These are phyloP conservation scores for Penicillium corylophilum DNA, from an alignment of 2,329 filamentous ascomycete species.

Conservation along the genomic window DNA sequence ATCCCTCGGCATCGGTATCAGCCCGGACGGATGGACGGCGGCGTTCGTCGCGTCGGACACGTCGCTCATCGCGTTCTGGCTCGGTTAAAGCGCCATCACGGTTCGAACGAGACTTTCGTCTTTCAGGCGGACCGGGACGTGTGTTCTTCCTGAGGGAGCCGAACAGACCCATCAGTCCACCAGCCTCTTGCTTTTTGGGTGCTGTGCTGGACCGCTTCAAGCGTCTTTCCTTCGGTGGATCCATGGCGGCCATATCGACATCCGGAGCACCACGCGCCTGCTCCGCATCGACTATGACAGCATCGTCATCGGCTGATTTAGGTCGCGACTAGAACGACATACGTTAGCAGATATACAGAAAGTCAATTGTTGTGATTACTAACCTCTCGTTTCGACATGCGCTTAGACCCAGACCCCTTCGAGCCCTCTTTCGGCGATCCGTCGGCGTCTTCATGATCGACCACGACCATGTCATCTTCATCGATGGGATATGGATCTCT, in stretches of 20 bases:
- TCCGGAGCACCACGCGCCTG: slow-evolving; percentile 47
- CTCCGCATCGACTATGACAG: slow-evolving; percentile 55
- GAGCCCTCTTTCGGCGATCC: slow-evolving; percentile 33
- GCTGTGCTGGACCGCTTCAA: slow-evolving; percentile 62
- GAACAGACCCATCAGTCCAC: slow-evolving; percentile 63
- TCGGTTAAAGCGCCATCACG: slow-evolving; percentile 40
- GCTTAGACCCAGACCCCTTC: slow-evolving; percentile 35
- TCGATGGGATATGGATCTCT: slow-evolving; percentile 63
- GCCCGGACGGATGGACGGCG: slow-evolving; percentile 42
- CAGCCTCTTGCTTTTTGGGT: slow-evolving; percentile 58
- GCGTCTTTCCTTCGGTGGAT: slow-evolving; percentile 51
- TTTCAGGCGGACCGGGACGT: slow-evolving; percentile 35
- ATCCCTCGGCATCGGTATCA: slow-evolving; percentile 52
- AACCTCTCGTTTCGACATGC: slow-evolving; percentile 42
- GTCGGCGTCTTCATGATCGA: slow-evolving; percentile 50
- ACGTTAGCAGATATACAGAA: not conserved
- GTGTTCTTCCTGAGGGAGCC: slow-evolving; percentile 44
- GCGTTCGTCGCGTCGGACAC: slow-evolving; percentile 36
- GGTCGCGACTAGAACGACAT: slow-evolving; percentile 29
- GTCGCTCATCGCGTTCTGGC: slow-evolving; percentile 38
- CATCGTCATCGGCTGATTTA: slow-evolving; percentile 48
- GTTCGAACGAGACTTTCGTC: slow-evolving; percentile 37
- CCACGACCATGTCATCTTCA: slow-evolving; percentile 63
- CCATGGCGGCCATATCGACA: slow-evolving; percentile 52
- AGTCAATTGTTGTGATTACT: slow-evolving; percentile 1